These are phyloP conservation scores for Gautieria morchelliformis DNA, from an alignment of 768 basidiomycete genomes.

Conservation along the genomic window DNA sequence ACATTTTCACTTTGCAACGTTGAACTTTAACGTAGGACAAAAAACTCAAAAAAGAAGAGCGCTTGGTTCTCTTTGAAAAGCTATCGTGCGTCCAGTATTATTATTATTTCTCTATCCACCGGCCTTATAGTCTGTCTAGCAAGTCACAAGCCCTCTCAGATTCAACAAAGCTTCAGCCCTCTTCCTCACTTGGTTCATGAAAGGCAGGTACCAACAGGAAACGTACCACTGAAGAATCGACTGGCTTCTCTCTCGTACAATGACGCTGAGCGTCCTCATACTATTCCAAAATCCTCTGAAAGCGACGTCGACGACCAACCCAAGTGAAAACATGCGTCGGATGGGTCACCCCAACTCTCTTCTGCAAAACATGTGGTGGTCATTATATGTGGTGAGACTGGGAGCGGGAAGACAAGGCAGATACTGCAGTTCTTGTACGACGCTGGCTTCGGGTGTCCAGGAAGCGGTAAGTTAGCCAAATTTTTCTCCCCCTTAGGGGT, in stretches of 20 bases:
- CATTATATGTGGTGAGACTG: slow-evolving; percentile 89
- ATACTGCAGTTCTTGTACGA: slow-evolving; percentile 98
- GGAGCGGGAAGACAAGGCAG: slow-evolving; percentile 97
- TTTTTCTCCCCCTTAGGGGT: background rate
- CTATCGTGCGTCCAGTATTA: slow-evolving; percentile 48
- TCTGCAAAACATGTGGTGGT: slow-evolving; percentile 51
- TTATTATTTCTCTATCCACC: slow-evolving; percentile 15
- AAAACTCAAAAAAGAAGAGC: slow-evolving; percentile 86
- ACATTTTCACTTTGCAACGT: background rate
- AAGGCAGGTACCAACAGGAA: slow-evolving; percentile 18
- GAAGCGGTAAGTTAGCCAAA: slow-evolving; percentile 50
- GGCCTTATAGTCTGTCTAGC: slow-evolving; percentile 29
- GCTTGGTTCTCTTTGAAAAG: slow-evolving; percentile 66
- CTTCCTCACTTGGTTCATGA: slow-evolving; percentile 77
- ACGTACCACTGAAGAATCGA: background rate
- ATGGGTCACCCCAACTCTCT: slow-evolving; percentile 5
- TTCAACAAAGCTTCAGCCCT: slow-evolving; percentile 61
- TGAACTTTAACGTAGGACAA: slow-evolving; percentile 51
- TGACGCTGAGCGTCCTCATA: too few relatives aligned
- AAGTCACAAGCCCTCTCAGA: slow-evolving; percentile 61
- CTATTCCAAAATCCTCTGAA: background rate
- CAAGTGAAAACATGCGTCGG: background rate
- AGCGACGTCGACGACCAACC: slow-evolving; percentile 8
- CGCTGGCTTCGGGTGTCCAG: slow-evolving; percentile 81
- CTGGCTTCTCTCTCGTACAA: too few relatives aligned